phyloP scores from a whole-genome alignment of 202 grass and related monocot species.

The Alloteropsis angusta region DNA sequence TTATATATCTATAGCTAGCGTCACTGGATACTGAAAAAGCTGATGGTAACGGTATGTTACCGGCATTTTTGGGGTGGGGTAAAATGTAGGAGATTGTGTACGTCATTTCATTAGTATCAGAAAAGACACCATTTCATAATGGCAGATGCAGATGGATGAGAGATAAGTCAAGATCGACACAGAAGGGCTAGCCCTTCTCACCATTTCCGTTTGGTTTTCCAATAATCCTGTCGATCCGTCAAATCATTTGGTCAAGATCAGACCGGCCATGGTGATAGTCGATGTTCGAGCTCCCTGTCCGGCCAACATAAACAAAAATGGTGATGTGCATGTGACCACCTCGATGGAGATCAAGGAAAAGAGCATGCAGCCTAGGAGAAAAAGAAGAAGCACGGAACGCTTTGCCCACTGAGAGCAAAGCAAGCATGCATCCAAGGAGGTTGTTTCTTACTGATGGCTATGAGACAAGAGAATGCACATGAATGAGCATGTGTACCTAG shows the following conservation, averaged over 20 bases:
- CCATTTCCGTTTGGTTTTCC: no score
- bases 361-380: not conserved
- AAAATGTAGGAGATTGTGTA: no score
- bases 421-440: not conserved
- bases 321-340: not conserved
- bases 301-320: not conserved
- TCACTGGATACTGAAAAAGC: no score
- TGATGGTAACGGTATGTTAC: no score
- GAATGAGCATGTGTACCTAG: not conserved
- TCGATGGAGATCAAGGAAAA: not conserved
- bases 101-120: no score
- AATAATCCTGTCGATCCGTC: no score
- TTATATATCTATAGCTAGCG: no score
- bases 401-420: not conserved
- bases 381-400: not conserved
- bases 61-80: no score
- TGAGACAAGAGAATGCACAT: not conserved
- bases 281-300: not conserved
- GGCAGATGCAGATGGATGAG: no score
- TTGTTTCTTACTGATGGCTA: slow-evolving; percentile 19
- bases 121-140: no score
- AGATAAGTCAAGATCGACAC: no score
- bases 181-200: no score
- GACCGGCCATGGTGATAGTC: not conserved
- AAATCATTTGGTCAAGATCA: not conserved